Evolutionary conservation across 2,329 filamentous ascomycete species (phyloP).

Genomic region (Diaporthe batatas): DNA sequence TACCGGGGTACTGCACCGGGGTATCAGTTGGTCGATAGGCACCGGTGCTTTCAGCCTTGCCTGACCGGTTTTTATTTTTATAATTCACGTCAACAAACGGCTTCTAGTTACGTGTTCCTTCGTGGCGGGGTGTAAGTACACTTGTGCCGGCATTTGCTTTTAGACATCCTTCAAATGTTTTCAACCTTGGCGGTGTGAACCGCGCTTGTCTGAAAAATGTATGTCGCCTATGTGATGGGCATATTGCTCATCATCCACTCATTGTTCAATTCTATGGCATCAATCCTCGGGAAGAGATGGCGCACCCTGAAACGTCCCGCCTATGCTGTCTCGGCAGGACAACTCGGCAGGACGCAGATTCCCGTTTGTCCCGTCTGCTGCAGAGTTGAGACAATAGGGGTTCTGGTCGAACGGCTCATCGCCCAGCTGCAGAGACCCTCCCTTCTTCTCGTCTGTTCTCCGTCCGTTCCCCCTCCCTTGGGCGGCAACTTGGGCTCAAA

Average conservation of each 20-base stretch:
- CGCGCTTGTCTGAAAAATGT: neutral
- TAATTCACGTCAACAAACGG: neutral
- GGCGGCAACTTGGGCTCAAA: neutral
- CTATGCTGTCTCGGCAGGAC: conserved; percentile 10
- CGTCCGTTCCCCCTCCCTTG: neutral
- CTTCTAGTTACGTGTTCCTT: neutral
- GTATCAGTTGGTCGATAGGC: neutral
- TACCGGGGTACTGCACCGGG: neutral
- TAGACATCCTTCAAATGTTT: too few species aligned
- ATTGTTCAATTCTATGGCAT: neutral
- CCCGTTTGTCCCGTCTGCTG: neutral
- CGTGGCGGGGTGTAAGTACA: neutral
- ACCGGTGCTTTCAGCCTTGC: conserved; percentile 8
- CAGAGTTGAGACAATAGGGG: conserved; percentile 15
- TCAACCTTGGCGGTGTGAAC: neutral
- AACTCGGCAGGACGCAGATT: too few species aligned
- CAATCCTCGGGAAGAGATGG: neutral
- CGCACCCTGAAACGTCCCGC: conserved; percentile 16
- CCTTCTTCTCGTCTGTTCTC: neutral
- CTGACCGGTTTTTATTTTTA: neutral
- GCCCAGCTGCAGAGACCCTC: neutral
- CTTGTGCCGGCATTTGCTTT: neutral
- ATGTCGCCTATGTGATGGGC: neutral
- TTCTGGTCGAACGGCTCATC: neutral
- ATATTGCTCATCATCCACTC: neutral